These are phyloP conservation scores for Bipolaris cookei DNA, from an alignment of 2,329 filamentous ascomycete species.

Conservation along the genomic window DNA sequence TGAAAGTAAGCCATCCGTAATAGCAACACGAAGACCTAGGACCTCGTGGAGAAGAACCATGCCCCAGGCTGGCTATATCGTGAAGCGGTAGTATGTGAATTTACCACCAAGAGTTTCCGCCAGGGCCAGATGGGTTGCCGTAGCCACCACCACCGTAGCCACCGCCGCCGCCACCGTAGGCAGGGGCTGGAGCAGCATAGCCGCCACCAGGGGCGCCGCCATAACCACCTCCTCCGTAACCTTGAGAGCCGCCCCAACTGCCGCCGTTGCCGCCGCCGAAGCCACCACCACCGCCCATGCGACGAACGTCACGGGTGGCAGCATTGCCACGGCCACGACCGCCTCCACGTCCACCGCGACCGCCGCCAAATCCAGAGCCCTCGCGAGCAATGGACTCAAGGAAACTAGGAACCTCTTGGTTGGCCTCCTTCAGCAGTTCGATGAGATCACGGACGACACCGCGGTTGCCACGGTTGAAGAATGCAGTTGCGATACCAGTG, in stretches of 20 bases:
- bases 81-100: constrained; percentile 27
- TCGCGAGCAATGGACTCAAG: constrained; percentile 97
- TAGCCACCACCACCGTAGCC: constrained; percentile 62
- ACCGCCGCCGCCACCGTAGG: constrained; percentile 52
- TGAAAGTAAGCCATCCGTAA: constrained; percentile 28
- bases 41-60: constrained; percentile 30
- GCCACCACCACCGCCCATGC: constrained; percentile 61
- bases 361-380: constrained; percentile 78
- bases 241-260: constrained; percentile 34
- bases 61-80: constrained; percentile 39
- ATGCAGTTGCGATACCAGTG: constrained; percentile 96
- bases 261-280: constrained; percentile 60
- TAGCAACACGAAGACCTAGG: constrained; percentile 33
- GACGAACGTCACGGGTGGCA: constrained; percentile 87
- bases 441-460: constrained; percentile 96
- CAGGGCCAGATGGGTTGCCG: constrained; percentile 70
- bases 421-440: constrained; percentile 97
- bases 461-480: constrained; percentile 99
- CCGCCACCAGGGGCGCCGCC: constrained; percentile 52
- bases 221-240: constrained; percentile 66
- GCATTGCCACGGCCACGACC: constrained; percentile 73
- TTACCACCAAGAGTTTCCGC: constrained; percentile 74
- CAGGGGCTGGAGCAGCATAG: constrained; percentile 54
- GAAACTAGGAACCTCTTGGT: constrained; percentile 94
- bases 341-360: constrained; percentile 70